Percentiles rank a stretch among this genome's conserved stretches.
Conservation (phyloP, 73 alveolate species). For the Paramecium bursaria region DNA sequence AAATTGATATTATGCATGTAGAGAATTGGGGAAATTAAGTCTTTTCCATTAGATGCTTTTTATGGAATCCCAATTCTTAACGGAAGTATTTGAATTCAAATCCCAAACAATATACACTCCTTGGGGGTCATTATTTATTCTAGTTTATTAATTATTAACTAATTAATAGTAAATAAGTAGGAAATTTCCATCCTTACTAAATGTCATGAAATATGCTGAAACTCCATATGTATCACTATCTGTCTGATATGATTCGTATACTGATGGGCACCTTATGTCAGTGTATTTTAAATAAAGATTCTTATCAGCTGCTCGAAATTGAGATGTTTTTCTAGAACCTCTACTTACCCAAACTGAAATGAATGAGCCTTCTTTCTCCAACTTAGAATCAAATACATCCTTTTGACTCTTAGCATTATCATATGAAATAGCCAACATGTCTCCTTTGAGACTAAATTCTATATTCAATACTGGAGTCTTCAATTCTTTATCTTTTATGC, state of each 20-base stretch:
- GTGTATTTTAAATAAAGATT: slow-evolving; percentile 56
- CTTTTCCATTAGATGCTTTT: slow-evolving; percentile 63
- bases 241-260: slow-evolving; percentile 57
- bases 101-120: slow-evolving; percentile 69
- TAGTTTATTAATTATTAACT: slow-evolving; percentile 55
- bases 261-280: slow-evolving; percentile 62
- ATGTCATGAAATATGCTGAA: slow-evolving; percentile 70
- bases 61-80: slow-evolving; percentile 64
- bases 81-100: slow-evolving; percentile 62
- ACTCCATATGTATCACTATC: slow-evolving; percentile 66
- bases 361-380: slow-evolving; percentile 70
- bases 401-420: slow-evolving; percentile 51
- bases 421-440: slow-evolving; percentile 67
- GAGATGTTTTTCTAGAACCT: slow-evolving; percentile 32
- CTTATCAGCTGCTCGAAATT: slow-evolving; percentile 59
- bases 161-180: slow-evolving; percentile 62
- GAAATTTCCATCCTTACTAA: slow-evolving; percentile 58
- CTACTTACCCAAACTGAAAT: slow-evolving; percentile 58
- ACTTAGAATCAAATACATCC: slow-evolving; percentile 58
- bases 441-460: slow-evolving; percentile 61
- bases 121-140: slow-evolving; percentile 64
- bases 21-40: slow-evolving; percentile 64
- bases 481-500: slow-evolving; percentile 30
- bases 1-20: slow-evolving; percentile 64
- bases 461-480: slow-evolving; percentile 67